Evolutionary conservation across 129 eudicot genomes (phyloP).

Genomic region (Rutidosis leptorrhynchoides): DNA sequence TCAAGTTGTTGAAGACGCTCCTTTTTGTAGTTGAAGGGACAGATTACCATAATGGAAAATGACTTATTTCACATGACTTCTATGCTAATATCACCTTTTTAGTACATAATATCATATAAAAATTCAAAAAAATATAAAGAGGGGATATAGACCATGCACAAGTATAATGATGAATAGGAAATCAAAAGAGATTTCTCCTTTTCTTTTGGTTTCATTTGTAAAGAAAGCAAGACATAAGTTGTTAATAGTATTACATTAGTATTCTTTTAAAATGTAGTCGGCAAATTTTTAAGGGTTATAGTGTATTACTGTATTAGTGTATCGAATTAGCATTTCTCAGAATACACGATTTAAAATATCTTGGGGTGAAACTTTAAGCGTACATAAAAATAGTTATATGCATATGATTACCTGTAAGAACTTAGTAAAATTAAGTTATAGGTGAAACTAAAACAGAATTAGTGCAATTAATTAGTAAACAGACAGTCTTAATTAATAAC

Average conservation of each 20-base stretch:
- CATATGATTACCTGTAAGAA: too few relatives aligned
- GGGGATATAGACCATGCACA: not conserved
- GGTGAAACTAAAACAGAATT: too few relatives aligned
- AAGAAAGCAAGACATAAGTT: not conserved
- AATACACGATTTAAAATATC: too few relatives aligned
- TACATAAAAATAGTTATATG: too few relatives aligned
- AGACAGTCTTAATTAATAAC: too few relatives aligned
- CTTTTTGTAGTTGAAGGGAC: constrained; percentile 29
- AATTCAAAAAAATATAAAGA: not conserved
- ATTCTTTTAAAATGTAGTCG: too few relatives aligned
- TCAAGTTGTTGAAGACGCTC: constrained; percentile 24
- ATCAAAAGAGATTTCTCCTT: not conserved
- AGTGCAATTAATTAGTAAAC: too few relatives aligned
- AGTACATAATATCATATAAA: not conserved
- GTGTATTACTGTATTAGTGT: too few relatives aligned
- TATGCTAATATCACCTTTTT: constrained; percentile 6
- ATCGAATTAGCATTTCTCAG: too few relatives aligned
- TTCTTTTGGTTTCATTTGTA: not conserved
- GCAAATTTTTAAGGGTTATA: too few relatives aligned
- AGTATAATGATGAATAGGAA: not conserved
- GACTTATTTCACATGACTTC: constrained; percentile 38
- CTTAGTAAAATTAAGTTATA: too few relatives aligned
- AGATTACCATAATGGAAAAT: constrained; percentile 29
- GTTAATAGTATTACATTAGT: not conserved
- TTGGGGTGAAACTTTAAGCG: too few relatives aligned